These are phyloP conservation scores for Grigorovia transvaalensis DNA, from an alignment of 805 yeast species.

Conservation along the genomic window DNA sequence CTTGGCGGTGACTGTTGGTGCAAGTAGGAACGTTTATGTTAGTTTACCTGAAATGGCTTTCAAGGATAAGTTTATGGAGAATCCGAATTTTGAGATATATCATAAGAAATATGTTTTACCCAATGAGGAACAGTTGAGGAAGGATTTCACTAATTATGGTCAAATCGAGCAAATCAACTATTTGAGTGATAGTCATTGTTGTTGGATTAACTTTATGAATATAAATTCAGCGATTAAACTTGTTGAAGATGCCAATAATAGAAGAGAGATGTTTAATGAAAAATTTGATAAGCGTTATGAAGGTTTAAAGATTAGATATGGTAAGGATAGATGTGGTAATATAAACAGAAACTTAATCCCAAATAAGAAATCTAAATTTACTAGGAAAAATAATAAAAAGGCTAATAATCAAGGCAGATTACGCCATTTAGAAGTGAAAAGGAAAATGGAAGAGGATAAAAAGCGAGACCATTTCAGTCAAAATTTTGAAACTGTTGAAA, in stretches of 20 bases:
- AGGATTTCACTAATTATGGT: slow-evolving; percentile 56
- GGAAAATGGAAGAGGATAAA: slow-evolving; percentile 16
- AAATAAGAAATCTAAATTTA: slow-evolving; percentile 38
- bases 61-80: slow-evolving; percentile 27
- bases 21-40: slow-evolving; percentile 67
- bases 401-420: slow-evolving; percentile 18
- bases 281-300: slow-evolving; percentile 38
- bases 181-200: slow-evolving; percentile 59
- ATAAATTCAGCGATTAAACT: slow-evolving; percentile 54
- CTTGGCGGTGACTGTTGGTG: slow-evolving; percentile 60
- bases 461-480: neutral
- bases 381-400: slow-evolving; percentile 34
- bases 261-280: slow-evolving; percentile 28
- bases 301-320: slow-evolving; percentile 52
- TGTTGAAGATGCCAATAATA: slow-evolving; percentile 46
- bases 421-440: slow-evolving; percentile 23
- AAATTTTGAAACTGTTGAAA: neutral
- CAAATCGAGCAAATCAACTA: slow-evolving; percentile 68
- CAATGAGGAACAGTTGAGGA: slow-evolving; percentile 39
- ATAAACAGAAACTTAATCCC: slow-evolving; percentile 29
- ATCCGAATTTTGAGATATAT: slow-evolving; percentile 25
- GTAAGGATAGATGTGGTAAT: slow-evolving; percentile 75
- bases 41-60: slow-evolving; percentile 41
- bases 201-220: slow-evolving; percentile 60
- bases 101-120: slow-evolving; percentile 31